These are phyloP conservation scores for Candida dubliniensis DNA, from an alignment of 1,139 yeast genomes.

Conservation along the genomic window DNA sequence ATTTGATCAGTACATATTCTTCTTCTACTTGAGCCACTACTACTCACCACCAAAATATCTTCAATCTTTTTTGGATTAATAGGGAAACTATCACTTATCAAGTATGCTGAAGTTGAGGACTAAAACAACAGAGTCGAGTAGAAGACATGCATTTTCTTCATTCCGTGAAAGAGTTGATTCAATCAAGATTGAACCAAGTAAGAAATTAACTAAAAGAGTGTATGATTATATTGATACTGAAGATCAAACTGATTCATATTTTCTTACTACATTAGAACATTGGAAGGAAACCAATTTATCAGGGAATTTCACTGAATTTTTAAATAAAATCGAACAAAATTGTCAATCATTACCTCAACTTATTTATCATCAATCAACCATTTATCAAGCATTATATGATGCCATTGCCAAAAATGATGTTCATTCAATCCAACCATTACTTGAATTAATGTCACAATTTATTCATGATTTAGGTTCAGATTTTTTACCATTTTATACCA, in stretches of 20 bases:
- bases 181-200: constrained; percentile 80
- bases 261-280: constrained; percentile 73
- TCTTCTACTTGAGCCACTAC: background rate
- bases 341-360: constrained; percentile 80
- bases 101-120: constrained; percentile 14
- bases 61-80: background rate
- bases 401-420: constrained; percentile 60
- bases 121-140: constrained; percentile 54
- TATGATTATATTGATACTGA: constrained; percentile 46
- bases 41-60: background rate
- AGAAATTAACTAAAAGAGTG: constrained; percentile 60
- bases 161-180: constrained; percentile 83
- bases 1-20: background rate
- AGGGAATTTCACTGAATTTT: constrained; percentile 65
- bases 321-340: constrained; percentile 52
- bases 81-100: background rate
- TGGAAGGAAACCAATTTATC: constrained; percentile 90
- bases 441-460: constrained; percentile 81
- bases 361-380: constrained; percentile 63
- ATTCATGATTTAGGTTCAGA: constrained; percentile 94
- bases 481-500: constrained; percentile 67
- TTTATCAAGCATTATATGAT: constrained; percentile 53
- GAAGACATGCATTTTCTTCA: constrained; percentile 67
- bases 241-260: constrained; percentile 69
- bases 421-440: constrained; percentile 73